Evolutionary conservation across 495 filamentous ascomycete species (phyloP).

Genomic region (Xylaria acuta): DNA sequence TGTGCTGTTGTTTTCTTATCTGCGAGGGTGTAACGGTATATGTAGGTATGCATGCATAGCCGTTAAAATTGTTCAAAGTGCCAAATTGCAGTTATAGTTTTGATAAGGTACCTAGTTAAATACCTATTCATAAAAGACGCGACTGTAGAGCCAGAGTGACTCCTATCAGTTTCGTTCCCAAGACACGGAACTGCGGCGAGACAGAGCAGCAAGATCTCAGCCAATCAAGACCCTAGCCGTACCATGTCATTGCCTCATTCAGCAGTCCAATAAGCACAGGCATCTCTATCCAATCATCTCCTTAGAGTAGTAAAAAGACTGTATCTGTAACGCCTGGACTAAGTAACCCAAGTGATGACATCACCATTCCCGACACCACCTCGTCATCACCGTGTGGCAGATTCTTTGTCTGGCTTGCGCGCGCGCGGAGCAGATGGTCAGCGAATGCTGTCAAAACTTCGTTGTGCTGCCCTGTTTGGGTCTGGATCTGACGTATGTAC

Average conservation of each 20-base stretch:
- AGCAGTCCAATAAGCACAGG: not conserved
- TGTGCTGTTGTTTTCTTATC: too few species aligned
- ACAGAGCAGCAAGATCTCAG: not conserved
- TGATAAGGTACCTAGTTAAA: too few species aligned
- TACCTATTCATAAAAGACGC: too few species aligned
- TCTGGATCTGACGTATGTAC: slow-evolving; percentile 19
- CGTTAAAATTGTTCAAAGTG: too few species aligned
- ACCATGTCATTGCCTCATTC: not conserved
- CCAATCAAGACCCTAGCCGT: not conserved
- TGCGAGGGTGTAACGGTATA: too few species aligned
- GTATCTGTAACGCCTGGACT: not conserved
- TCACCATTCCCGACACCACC: slow-evolving; percentile 1
- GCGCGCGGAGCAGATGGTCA: not conserved
- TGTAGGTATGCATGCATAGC: too few species aligned
- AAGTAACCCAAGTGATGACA: slow-evolving; percentile 4
- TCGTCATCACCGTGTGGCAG: not conserved
- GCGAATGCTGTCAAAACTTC: not conserved
- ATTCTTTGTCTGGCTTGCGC: slow-evolving; percentile 9
- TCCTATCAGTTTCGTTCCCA: too few species aligned
- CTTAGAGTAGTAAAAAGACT: not conserved
- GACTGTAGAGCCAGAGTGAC: too few species aligned
- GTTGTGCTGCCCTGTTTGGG: slow-evolving; percentile 6
- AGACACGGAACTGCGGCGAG: not conserved
- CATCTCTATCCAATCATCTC: not conserved
- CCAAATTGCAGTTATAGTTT: too few species aligned